Evolutionary conservation across 2,329 filamentous ascomycete genomes (phyloP).

Genomic region (Calonectria leucothoes): DNA sequence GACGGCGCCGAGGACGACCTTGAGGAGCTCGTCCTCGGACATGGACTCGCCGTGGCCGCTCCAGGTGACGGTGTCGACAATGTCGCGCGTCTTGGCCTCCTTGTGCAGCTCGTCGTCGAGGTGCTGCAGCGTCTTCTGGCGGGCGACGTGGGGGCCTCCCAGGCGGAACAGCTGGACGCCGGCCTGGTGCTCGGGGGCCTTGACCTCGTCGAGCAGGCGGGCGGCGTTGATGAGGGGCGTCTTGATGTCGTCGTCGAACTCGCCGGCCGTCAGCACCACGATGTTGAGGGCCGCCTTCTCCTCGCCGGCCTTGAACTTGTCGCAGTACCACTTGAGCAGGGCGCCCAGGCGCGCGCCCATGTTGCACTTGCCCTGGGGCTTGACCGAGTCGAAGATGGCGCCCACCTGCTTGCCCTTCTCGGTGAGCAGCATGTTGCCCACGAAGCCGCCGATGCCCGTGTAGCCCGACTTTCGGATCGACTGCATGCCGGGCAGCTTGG

Average conservation of each 20-base stretch:
- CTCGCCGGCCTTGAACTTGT: slow-evolving; percentile 20
- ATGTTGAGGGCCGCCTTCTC: slow-evolving; percentile 24
- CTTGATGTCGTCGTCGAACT: slow-evolving; percentile 26
- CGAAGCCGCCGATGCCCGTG: slow-evolving; percentile 23
- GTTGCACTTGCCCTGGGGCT: slow-evolving; percentile 25
- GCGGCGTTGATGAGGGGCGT: slow-evolving; percentile 21
- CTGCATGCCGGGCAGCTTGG: slow-evolving; percentile 18
- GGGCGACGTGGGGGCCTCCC: slow-evolving; percentile 6
- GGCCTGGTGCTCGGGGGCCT: slow-evolving; percentile 21
- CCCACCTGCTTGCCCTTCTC: slow-evolving; percentile 21
- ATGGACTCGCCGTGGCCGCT: slow-evolving; percentile 9
- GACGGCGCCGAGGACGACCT: slow-evolving; percentile 23
- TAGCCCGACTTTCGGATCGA: slow-evolving; percentile 25
- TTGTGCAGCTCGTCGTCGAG: slow-evolving; percentile 25
- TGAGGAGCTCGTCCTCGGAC: slow-evolving; percentile 21
- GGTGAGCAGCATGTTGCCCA: slow-evolving; percentile 19
- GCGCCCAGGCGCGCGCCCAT: slow-evolving; percentile 21
- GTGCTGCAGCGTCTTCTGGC: slow-evolving; percentile 20
- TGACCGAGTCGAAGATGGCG: slow-evolving; percentile 20
- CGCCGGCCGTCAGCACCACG: slow-evolving; percentile 21
- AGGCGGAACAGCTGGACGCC: slow-evolving; percentile 25
- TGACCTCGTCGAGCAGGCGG: slow-evolving; percentile 15
- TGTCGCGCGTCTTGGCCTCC: slow-evolving; percentile 23
- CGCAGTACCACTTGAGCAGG: slow-evolving; percentile 26
- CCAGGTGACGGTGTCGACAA: slow-evolving; percentile 25